These are phyloP conservation scores for Hypoxylon fragiforme DNA, from an alignment of 495 filamentous ascomycete species.

Conservation along the genomic window DNA sequence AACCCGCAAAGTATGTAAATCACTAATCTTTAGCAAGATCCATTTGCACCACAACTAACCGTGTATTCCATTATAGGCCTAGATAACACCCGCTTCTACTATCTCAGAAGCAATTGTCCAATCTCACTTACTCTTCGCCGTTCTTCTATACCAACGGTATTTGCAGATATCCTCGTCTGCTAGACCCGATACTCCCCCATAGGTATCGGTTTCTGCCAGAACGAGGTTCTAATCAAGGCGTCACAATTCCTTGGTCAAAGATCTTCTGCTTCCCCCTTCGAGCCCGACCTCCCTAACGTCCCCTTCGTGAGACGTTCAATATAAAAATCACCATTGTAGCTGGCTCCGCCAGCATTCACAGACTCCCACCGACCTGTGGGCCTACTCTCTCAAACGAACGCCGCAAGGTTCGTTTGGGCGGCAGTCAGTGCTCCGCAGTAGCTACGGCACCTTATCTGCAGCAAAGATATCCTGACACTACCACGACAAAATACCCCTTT, in stretches of 20 bases:
- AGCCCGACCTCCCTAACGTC: slow-evolving; percentile 87
- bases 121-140: slow-evolving; percentile 2
- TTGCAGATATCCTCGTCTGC: slow-evolving; percentile 84
- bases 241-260: slow-evolving; percentile 86
- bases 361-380: slow-evolving; percentile 69
- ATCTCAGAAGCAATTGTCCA: slow-evolving; percentile 6
- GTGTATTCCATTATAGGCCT: slow-evolving; percentile 61
- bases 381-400: slow-evolving; percentile 93
- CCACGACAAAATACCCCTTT: slow-evolving; percentile 16
- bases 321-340: slow-evolving; percentile 47
- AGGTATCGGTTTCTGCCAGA: slow-evolving; percentile 85
- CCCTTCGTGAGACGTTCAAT: slow-evolving; percentile 57
- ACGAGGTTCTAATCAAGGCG: slow-evolving; percentile 65
- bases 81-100: slow-evolving; percentile 73
- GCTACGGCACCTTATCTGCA: slow-evolving; percentile 39
- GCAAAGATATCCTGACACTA: slow-evolving; percentile 22
- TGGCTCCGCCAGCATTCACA: slow-evolving; percentile 59
- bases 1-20: slow-evolving; percentile 83
- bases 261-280: slow-evolving; percentile 79
- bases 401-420: slow-evolving; percentile 89
- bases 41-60: slow-evolving; percentile 1
- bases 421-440: slow-evolving; percentile 68
- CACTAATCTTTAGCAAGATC: neutral
- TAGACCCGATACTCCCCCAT: slow-evolving; percentile 81
- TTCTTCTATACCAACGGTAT: slow-evolving; percentile 14